Conservation (phyloP, 768 basidiomycete genomes). For the Russula vinacea region DNA sequence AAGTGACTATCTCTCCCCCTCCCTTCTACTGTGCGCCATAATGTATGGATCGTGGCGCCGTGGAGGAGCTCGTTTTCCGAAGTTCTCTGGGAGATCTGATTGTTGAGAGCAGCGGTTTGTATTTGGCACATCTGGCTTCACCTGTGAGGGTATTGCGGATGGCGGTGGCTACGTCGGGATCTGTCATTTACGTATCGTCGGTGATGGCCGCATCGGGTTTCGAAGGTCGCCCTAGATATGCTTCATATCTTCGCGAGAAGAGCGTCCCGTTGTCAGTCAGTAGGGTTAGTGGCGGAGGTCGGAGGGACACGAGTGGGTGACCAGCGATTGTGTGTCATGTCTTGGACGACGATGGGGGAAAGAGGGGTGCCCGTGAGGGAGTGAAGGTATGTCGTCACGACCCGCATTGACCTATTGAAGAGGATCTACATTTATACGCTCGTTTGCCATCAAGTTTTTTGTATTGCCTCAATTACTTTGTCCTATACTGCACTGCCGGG, state of each 20-base stretch:
- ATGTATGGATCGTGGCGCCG: not conserved
- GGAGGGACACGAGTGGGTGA: not conserved
- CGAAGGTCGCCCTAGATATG: not conserved
- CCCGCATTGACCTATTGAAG: not conserved
- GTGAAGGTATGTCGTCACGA: not conserved
- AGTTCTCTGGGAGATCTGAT: not conserved
- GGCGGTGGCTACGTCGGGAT: not conserved
- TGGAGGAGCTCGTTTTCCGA: not conserved
- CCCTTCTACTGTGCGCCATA: not conserved
- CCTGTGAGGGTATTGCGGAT: not conserved
- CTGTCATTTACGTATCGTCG: not conserved
- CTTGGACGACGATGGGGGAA: not conserved
- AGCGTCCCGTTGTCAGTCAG: not conserved
- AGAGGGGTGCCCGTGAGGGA: not conserved
- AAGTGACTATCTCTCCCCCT: conserved; percentile 3
- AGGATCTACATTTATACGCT: not conserved
- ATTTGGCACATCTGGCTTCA: not conserved
- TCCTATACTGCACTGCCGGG: too few species aligned
- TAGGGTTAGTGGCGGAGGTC: not conserved
- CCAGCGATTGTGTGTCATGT: not conserved
- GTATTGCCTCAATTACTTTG: too few species aligned
- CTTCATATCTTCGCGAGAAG: not conserved
- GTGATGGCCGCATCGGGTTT: not conserved
- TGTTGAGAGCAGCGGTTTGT: not conserved
- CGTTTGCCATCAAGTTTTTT: too few species aligned